Conservation (phyloP, 2,329 filamentous ascomycete genomes). For the Alternaria sp. region DNA sequence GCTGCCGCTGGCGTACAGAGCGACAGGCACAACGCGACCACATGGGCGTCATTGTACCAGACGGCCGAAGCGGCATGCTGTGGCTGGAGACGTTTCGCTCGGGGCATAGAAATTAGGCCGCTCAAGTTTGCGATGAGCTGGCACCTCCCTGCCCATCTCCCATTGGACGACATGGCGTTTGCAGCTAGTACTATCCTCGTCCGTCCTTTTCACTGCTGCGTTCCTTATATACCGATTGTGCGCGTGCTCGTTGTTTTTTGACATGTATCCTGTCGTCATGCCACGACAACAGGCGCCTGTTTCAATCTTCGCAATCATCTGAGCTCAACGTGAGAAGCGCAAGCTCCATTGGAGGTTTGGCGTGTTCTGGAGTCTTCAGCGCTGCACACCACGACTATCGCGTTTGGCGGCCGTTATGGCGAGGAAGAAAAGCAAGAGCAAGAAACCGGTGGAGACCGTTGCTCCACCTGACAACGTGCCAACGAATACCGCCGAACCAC, state of each 20-base stretch:
- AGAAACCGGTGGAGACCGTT: constrained; percentile 41
- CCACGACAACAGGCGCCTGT: constrained; percentile 50
- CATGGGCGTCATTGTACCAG: constrained; percentile 33
- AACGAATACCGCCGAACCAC: constrained; percentile 32
- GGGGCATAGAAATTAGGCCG: constrained; percentile 47
- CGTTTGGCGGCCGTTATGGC: constrained; percentile 35
- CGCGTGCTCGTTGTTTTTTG: constrained; percentile 44
- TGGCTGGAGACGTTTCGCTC: constrained; percentile 39
- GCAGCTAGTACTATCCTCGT: constrained; percentile 43
- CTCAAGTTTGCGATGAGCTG: constrained; percentile 44
- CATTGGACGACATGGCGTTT: constrained; percentile 43
- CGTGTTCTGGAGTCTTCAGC: constrained; percentile 18
- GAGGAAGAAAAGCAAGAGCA: constrained; percentile 47
- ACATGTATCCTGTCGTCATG: constrained; percentile 46
- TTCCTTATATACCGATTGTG: constrained; percentile 48
- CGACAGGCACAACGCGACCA: constrained; percentile 27
- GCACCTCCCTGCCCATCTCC: constrained; percentile 40
- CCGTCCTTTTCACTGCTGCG: constrained; percentile 36
- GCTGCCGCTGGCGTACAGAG: constrained; percentile 28
- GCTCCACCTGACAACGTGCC: constrained; percentile 41
- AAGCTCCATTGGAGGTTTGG: constrained; percentile 27
- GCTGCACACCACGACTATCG: constrained; percentile 36
- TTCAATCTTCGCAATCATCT: constrained; percentile 34
- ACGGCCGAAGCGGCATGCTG: constrained; percentile 33
- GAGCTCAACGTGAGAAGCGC: constrained; percentile 33